Conservation (phyloP, 2,329 filamentous ascomycete species). For the Leptographium galeiforme region DNA sequence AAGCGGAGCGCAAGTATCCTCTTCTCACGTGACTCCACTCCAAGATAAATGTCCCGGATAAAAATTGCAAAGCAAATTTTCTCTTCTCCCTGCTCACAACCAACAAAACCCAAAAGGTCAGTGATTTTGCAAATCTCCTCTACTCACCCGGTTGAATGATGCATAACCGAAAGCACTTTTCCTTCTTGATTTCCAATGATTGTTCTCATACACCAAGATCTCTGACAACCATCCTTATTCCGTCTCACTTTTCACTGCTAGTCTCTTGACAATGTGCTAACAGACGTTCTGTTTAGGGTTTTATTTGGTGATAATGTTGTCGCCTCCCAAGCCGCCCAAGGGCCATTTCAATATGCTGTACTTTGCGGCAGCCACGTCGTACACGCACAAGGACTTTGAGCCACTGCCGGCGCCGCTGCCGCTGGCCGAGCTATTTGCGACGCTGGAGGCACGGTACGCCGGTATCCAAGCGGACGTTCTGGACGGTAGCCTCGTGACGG, state of each 20-base stretch:
- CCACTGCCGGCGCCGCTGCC: constrained; percentile 51
- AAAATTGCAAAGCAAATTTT: background rate
- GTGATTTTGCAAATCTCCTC: background rate
- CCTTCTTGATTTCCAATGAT: constrained; percentile 3
- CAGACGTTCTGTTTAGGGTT: background rate
- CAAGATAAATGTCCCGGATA: background rate
- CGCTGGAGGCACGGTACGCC: constrained; percentile 54
- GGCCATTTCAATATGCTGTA: constrained; percentile 72
- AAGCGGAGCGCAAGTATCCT: background rate
- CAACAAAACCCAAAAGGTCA: background rate
- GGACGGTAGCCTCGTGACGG: constrained; percentile 59
- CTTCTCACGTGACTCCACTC: background rate
- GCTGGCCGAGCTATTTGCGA: constrained; percentile 47
- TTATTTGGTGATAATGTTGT: constrained; percentile 15
- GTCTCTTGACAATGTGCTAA: background rate
- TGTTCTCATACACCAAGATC: constrained; percentile 9
- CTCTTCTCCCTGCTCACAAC: background rate
- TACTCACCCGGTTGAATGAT: background rate
- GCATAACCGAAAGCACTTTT: background rate
- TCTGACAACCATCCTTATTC: constrained; percentile 1
- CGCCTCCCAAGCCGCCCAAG: constrained; percentile 31
- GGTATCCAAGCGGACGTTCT: constrained; percentile 59
- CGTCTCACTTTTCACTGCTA: background rate
- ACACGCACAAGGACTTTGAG: constrained; percentile 56
- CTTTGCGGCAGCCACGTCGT: constrained; percentile 63